Conservation (phyloP, 306 rosid species). For the cucumber (Cucumis sativus) region DNA sequence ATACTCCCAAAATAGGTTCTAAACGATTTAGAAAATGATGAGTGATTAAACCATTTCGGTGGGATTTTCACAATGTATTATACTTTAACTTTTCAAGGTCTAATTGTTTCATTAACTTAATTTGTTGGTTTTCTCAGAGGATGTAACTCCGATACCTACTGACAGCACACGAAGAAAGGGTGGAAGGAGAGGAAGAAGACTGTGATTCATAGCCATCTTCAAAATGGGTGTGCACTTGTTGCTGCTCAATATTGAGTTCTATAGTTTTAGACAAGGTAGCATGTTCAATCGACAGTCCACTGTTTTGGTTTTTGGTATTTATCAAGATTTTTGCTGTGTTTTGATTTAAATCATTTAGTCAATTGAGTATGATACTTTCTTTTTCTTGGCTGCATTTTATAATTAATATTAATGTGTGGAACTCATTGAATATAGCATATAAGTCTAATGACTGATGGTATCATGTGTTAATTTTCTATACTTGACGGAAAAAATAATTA, state of each 20-base stretch:
- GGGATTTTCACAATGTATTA: no score
- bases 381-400: not conserved
- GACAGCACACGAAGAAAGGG: constrained; percentile 42
- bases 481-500: no score
- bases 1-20: no score
- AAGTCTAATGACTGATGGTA: not conserved
- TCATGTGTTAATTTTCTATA: not conserved
- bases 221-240: not conserved
- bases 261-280: not conserved
- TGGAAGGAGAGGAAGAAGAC: constrained; percentile 39
- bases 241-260: not conserved
- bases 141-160: constrained; percentile 35
- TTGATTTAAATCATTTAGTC: not conserved
- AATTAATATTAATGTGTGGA: not conserved
- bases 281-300: not conserved
- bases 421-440: not conserved
- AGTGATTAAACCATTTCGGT: no score
- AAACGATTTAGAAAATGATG: no score
- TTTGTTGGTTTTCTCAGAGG: constrained; percentile 19
- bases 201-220: constrained; percentile 7
- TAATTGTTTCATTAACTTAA: not conserved
- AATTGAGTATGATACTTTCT: not conserved
- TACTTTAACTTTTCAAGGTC: no score
- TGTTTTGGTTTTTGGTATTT: not conserved
- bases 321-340: not conserved